Conservation (phyloP, 192 early-diverging fungal species). For the Coemansia sp. region DNA sequence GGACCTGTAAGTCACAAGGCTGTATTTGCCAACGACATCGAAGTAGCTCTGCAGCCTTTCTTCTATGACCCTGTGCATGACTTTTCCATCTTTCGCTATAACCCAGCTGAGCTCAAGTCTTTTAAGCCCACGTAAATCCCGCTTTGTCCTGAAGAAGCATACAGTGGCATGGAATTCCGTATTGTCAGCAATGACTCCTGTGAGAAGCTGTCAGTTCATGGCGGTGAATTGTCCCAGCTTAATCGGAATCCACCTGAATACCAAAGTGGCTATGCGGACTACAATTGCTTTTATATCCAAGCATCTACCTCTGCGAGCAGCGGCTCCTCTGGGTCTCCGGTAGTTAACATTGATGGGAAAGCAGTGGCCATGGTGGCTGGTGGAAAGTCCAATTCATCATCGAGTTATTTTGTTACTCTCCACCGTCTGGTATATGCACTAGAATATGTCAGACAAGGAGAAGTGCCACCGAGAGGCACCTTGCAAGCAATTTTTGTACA, state of each 20-base stretch:
- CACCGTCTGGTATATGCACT: constrained; percentile 69
- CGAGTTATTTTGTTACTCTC: constrained; percentile 69
- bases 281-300: constrained; percentile 80
- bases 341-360: constrained; percentile 73
- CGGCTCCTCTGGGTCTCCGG: constrained; percentile 77
- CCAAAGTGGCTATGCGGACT: constrained; percentile 59
- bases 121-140: constrained; percentile 32
- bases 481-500: constrained; percentile 71
- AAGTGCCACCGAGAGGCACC: constrained; percentile 69
- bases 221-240: constrained; percentile 71
- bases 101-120: constrained; percentile 61
- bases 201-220: constrained; percentile 74
- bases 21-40: constrained; percentile 68
- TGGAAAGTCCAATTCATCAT: constrained; percentile 56
- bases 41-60: constrained; percentile 65
- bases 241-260: constrained; percentile 73
- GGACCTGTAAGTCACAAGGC: constrained; percentile 70
- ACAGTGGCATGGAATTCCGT: constrained; percentile 71
- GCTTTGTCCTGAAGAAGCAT: constrained; percentile 68
- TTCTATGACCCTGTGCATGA: constrained; percentile 80
- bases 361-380: constrained; percentile 69
- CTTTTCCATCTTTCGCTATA: constrained; percentile 78
- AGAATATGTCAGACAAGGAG: constrained; percentile 55
- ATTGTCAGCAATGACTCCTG: constrained; percentile 74
- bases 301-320: constrained; percentile 65